A percentile compares a stretch with the other conserved stretches of the same genome.
Evolutionary conservation across 2,329 filamentous ascomycete genomes (phyloP).

Genomic region (Hymenoscyphus scutula): DNA sequence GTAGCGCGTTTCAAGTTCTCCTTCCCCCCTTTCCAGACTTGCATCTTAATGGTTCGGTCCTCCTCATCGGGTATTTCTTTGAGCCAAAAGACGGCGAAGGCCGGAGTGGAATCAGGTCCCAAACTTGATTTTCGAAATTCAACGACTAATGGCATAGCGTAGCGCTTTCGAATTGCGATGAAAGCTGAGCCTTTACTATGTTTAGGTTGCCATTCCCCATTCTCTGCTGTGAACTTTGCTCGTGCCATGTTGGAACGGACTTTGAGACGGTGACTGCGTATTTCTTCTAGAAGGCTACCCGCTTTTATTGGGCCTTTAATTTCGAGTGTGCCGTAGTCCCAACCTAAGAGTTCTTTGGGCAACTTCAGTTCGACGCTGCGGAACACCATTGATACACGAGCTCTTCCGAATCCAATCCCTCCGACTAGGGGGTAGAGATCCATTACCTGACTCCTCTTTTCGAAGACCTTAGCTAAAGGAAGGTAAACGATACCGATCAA

Average conservation of each 20-base stretch:
- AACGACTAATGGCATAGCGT: conserved; percentile 53
- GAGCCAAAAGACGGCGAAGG: conserved; percentile 66
- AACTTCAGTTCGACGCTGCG: conserved; percentile 64
- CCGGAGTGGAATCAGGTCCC: conserved; percentile 53
- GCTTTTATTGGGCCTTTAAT: conserved; percentile 52
- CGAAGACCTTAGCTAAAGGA: conserved; percentile 60
- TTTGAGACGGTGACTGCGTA: conserved; percentile 50
- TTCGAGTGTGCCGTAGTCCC: conserved; percentile 70
- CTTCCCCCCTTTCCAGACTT: conserved; percentile 60
- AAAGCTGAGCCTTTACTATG: conserved; percentile 43
- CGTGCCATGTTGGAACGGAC: conserved; percentile 58
- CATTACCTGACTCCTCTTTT: conserved; percentile 62
- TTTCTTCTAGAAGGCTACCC: conserved; percentile 45
- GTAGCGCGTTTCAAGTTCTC: conserved; percentile 54
- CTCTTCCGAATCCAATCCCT: conserved; percentile 69
- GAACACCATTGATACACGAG: conserved; percentile 70
- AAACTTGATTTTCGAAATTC: conserved; percentile 58
- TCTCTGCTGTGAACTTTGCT: conserved; percentile 47
- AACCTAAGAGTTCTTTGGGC: conserved; percentile 59
- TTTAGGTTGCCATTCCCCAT: conserved; percentile 53
- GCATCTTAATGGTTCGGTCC: conserved; percentile 54
- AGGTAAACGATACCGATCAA: conserved; percentile 70
- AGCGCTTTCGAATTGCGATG: conserved; percentile 60
- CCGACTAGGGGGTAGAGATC: conserved; percentile 66
- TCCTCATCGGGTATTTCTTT: conserved; percentile 69